Evolutionary conservation across 768 basidiomycete species (phyloP).

Genomic region (Pholiota microspora): DNA sequence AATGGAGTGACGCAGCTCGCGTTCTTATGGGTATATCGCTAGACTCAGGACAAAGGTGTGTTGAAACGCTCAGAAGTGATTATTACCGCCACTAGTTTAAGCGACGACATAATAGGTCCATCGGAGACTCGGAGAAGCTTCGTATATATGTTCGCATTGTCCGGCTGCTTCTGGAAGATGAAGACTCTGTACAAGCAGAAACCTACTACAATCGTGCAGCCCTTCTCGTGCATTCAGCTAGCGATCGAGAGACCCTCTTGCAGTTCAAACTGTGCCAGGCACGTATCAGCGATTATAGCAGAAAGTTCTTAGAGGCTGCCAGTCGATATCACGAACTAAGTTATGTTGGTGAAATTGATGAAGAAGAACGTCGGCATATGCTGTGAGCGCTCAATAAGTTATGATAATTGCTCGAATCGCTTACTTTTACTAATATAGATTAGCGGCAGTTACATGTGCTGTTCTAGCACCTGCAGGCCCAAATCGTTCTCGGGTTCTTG

Average conservation of each 20-base stretch:
- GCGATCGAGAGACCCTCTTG: slow-evolving; percentile 76
- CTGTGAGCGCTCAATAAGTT: slow-evolving; percentile 52
- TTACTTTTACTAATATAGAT: slow-evolving; percentile 38
- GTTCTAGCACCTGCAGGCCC: slow-evolving; percentile 97
- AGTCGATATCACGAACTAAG: slow-evolving; percentile 93
- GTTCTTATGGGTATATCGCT: slow-evolving; percentile 91
- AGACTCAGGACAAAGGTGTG: slow-evolving; percentile 83
- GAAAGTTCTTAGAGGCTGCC: slow-evolving; percentile 94
- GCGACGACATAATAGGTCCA: slow-evolving; percentile 15
- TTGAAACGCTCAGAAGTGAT: neutral
- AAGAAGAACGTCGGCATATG: slow-evolving; percentile 88
- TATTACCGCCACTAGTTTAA: neutral
- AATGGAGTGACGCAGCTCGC: slow-evolving; percentile 90
- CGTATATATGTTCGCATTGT: slow-evolving; percentile 92
- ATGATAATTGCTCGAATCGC: neutral
- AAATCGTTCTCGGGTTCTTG: slow-evolving; percentile 89
- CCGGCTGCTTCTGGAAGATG: slow-evolving; percentile 90
- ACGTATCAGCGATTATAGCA: slow-evolving; percentile 86
- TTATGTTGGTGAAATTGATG: slow-evolving; percentile 88
- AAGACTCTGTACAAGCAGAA: slow-evolving; percentile 97
- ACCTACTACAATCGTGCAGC: slow-evolving; percentile 97
- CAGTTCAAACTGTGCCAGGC: slow-evolving; percentile 94
- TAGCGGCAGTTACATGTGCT: slow-evolving; percentile 92
- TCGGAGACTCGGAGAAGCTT: slow-evolving; percentile 84
- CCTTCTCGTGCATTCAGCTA: slow-evolving; percentile 77